phyloP scores from a whole-genome alignment of 2,329 filamentous ascomycete species.

The Sporothrix luriei region DNA sequence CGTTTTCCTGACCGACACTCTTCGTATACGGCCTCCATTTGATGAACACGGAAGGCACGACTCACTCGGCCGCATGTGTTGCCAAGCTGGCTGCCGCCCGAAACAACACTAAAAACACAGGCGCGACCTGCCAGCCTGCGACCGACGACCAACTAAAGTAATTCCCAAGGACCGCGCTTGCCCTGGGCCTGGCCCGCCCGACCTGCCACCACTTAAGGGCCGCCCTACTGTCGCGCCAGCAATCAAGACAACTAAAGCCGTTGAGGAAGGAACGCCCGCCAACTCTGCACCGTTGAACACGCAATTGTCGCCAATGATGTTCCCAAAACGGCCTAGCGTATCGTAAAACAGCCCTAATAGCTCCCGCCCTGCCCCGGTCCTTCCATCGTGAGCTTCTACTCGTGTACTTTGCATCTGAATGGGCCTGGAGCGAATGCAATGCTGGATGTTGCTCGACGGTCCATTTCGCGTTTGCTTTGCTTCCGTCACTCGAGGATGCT shows the following conservation, averaged over 20 bases:
- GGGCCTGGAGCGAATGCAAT: too few species aligned
- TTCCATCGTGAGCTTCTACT: neutral
- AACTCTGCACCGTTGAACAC: constrained; percentile 18
- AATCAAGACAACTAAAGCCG: constrained; percentile 5
- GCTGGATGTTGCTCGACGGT: neutral
- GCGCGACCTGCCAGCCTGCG: neutral
- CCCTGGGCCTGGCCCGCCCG: neutral
- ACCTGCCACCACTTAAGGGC: constrained; percentile 18
- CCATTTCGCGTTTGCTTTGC: neutral
- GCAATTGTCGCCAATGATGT: constrained; percentile 10
- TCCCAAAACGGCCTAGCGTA: neutral
- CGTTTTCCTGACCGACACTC: constrained; percentile 3
- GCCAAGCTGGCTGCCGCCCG: neutral
- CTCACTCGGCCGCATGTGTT: neutral
- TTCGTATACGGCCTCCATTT: too few species aligned
- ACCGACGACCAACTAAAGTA: neutral
- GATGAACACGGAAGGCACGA: neutral
- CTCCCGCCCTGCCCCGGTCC: constrained; percentile 21
- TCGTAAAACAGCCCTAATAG: constrained; percentile 13
- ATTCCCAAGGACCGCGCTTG: constrained; percentile 22
- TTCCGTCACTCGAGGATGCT: neutral
- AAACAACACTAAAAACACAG: constrained; percentile 10
- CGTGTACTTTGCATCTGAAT: neutral
- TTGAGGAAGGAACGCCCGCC: constrained; percentile 12
- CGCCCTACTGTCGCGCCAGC: constrained; percentile 19